Evolutionary conservation across 2,329 filamentous ascomycete species (phyloP).

Genomic region (Talaromyces sp.): DNA sequence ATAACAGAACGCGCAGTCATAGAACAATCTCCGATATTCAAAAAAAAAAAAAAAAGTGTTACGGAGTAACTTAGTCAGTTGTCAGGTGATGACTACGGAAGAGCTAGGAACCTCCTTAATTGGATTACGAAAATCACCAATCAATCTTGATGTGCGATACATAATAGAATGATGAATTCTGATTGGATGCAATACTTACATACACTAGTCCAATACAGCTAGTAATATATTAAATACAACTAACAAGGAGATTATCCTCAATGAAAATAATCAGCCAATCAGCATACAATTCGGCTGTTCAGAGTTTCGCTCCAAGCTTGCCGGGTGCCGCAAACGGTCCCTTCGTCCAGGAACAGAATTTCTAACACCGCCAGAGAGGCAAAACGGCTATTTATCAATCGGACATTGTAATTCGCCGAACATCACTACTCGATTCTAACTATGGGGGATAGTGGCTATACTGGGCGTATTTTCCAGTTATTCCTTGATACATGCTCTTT

Average conservation of each 20-base stretch:
- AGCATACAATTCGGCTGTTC: neutral
- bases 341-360: slow-evolving; percentile 2
- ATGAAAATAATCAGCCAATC: neutral
- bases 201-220: neutral
- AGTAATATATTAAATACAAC: neutral
- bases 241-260: neutral
- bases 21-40: neutral
- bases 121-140: neutral
- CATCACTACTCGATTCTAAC: too few species aligned
- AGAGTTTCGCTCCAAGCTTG: neutral
- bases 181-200: neutral
- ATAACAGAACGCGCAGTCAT: neutral
- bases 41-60: too few species aligned
- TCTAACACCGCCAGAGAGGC: slow-evolving; percentile 4
- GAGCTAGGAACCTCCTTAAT: neutral
- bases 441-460: neutral
- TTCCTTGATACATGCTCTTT: neutral
- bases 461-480: neutral
- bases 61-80: too few species aligned
- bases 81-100: neutral
- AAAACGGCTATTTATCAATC: neutral
- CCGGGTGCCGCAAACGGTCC: slow-evolving; percentile 2
- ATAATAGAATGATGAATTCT: neutral
- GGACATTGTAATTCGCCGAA: too few species aligned
- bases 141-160: neutral